phyloP scores from a whole-genome alignment of 495 filamentous ascomycete species.

The Neurospora sp. region DNA sequence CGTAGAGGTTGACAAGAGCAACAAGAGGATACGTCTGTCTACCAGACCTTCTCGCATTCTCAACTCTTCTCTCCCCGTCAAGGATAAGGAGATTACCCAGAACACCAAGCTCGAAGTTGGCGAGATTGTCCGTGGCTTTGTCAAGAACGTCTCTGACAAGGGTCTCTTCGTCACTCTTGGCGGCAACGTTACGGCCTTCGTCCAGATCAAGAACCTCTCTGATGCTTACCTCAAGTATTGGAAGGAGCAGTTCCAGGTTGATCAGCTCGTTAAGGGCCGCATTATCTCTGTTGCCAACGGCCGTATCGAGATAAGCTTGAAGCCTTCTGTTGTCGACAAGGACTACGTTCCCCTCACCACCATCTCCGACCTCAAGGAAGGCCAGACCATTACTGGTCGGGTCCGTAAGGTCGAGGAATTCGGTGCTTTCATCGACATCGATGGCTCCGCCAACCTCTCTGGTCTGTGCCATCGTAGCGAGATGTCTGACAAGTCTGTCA shows the following conservation, averaged over 20 bases:
- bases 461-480: slow-evolving; percentile 86
- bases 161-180: slow-evolving; percentile 78
- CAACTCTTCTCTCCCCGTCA: slow-evolving; percentile 73
- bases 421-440: slow-evolving; percentile 86
- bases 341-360: slow-evolving; percentile 60
- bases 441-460: slow-evolving; percentile 74
- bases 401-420: slow-evolving; percentile 89
- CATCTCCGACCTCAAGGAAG: slow-evolving; percentile 62
- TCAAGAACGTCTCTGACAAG: slow-evolving; percentile 75
- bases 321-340: slow-evolving; percentile 70
- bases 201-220: slow-evolving; percentile 77
- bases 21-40: slow-evolving; percentile 75
- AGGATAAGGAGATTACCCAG: slow-evolving; percentile 66
- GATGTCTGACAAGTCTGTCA: slow-evolving; percentile 70
- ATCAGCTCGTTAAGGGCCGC: slow-evolving; percentile 82
- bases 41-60: slow-evolving; percentile 78
- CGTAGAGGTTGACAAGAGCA: slow-evolving; percentile 64
- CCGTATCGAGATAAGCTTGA: slow-evolving; percentile 77
- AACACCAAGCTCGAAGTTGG: slow-evolving; percentile 62
- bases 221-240: slow-evolving; percentile 90
- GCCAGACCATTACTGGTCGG: slow-evolving; percentile 76
- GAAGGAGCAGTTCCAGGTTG: slow-evolving; percentile 77
- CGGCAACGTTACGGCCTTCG: slow-evolving; percentile 66
- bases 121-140: slow-evolving; percentile 77
- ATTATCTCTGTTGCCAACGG: slow-evolving; percentile 61